Base-by-base conservation (phyloP, 306 rosid genomes). In the Quercus suber region DNA sequence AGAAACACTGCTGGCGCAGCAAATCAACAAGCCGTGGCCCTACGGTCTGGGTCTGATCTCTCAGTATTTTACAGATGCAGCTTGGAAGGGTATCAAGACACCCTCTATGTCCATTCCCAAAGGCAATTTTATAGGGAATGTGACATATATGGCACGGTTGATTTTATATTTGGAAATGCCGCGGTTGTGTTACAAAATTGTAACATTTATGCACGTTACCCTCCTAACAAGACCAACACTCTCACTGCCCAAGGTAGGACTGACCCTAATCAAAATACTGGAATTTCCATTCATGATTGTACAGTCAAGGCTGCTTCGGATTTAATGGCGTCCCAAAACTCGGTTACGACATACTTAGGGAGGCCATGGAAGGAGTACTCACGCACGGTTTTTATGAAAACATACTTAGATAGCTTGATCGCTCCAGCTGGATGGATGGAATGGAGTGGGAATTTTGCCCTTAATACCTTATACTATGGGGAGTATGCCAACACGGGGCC, bases 31-130 rank as follows among this genome's bases (percentile, higher is more conserved):
- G 97, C 97, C 1, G 97, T 93, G 81, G 98, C 98, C 20, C 65
- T 93, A 1, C 92, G 98, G 7, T 93, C 97, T 0, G 92, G 93
- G 19, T 93, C 98, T 3, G 98, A 93, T 58, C 83, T 89, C 13
- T 91, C 97, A 5, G 98, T 91, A 0, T 90, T 91, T 33, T 91
- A 90, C 53, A 81, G 23, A 31, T 93, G 98, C 23, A 63, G 97
- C 21, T 90, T 93, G 14, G 95, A 93, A 74, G 98, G 98, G 9
- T 90, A 67, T 25, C 98, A 93, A 81, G 98, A 93, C 82, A 93
- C 98, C 35, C 84, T 93, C 1, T 90, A 91, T 55, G 97, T 90
- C 14, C 81, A 87, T 41, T 88, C 98, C 0, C 84, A 89, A 17
- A 75, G 98, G 13, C 98, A 93, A 81, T 93, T 93, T 43, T 93